These are phyloP conservation scores for Tolypocladium album DNA, from an alignment of 2,329 filamentous ascomycete genomes.

Conservation along the genomic window DNA sequence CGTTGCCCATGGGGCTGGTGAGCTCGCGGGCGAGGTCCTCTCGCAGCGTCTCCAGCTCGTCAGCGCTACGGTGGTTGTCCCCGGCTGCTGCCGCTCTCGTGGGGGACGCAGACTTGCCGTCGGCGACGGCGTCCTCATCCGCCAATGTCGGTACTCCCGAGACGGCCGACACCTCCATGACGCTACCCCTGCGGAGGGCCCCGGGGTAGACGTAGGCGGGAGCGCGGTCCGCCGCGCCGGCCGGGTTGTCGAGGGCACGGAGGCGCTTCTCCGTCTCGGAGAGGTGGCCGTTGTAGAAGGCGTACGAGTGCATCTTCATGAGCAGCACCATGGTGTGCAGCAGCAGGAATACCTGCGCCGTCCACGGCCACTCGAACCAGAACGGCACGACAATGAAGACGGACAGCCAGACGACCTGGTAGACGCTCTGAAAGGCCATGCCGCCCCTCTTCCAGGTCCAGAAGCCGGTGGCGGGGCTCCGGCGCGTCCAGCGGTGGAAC, in stretches of 20 bases:
- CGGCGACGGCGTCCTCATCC: background rate
- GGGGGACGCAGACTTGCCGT: constrained; percentile 1
- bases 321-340: constrained; percentile 83
- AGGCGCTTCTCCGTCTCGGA: constrained; percentile 78
- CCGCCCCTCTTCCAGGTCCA: constrained; percentile 69
- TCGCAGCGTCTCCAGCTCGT: constrained; percentile 58
- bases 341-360: constrained; percentile 87
- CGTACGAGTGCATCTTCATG: constrained; percentile 99
- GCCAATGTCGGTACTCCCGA: constrained; percentile 6
- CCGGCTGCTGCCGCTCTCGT: background rate
- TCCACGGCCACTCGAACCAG: constrained; percentile 86
- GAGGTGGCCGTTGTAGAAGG: constrained; percentile 95
- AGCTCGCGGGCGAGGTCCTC: constrained; percentile 85
- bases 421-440: constrained; percentile 73
- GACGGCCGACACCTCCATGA: constrained; percentile 16
- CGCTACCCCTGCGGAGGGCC: constrained; percentile 32
- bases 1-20: constrained; percentile 78
- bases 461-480: constrained; percentile 32
- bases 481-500: constrained; percentile 58
- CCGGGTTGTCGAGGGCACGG: constrained; percentile 64
- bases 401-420: constrained; percentile 66
- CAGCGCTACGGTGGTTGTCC: constrained; percentile 17
- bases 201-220: constrained; percentile 70
- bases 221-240: constrained; percentile 42
- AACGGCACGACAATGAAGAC: constrained; percentile 85